Base-by-base conservation (phyloP, 2,329 filamentous ascomycete genomes). In the Penicillium sp. region DNA sequence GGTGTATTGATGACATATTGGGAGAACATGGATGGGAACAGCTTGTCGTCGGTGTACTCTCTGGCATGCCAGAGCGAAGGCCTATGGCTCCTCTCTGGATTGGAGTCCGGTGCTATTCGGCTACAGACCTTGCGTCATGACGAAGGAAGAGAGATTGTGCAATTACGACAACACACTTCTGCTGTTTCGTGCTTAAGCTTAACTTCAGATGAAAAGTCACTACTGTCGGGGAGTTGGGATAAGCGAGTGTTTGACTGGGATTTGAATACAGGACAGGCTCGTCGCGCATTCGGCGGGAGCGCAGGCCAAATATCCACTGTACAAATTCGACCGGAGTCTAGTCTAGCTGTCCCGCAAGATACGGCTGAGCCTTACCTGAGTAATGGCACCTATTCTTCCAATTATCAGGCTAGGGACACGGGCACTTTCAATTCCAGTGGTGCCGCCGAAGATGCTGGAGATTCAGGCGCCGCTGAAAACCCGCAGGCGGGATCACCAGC, bases 201-300 rank as follows among this genome's bases (percentile, higher is more conserved):
- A 12, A 85, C 90, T 0, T 85, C 89, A 5, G 92, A 97, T 63
- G 94, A 99, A 76, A 87, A 83, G 67, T 92, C 88, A 37, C 84
- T 97, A 4, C 75, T 99, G 8, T 97, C 92, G 31, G 94, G 94
- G 3, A 93, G 92, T 70, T 99, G 94, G 94, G 94, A 99, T 73
- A 97, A 96, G 76, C 89, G 85, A 18, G 87, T 97, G 1, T 84
- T 92, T 51, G 92, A 97, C 70, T 99, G 94, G 94, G 94, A 97
- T 71, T 74, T 99, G 25, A 91, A 97, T 67, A 94, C 85, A 1
- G 94, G 94, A 0, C 82, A 89, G 65, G 81, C 89, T 6, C 87
- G 86, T 61, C 84, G 92, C 11, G 82, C 83, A 4, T 99, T 94
- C 67, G 86, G 88, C 45, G 88, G 89, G 2, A 90, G 82, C 51